These are phyloP conservation scores for Polymyxa betae DNA, from an alignment of 208 protist genomes.

Conservation along the genomic window DNA sequence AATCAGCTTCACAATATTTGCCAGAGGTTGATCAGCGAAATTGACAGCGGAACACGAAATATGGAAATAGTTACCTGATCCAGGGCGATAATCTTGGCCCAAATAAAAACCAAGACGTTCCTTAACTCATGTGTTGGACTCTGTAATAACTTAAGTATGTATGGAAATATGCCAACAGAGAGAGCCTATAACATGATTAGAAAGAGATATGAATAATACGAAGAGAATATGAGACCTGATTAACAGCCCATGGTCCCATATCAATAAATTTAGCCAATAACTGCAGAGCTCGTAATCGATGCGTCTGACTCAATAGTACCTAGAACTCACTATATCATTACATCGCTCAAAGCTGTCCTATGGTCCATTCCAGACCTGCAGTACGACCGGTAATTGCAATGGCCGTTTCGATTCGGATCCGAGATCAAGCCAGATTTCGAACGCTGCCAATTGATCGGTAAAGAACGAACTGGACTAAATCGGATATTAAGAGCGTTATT, in stretches of 20 bases:
- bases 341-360: neutral
- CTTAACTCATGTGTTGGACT: constrained; percentile 63
- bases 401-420: constrained; percentile 81
- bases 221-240: constrained; percentile 67
- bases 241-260: constrained; percentile 90
- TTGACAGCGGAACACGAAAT: neutral
- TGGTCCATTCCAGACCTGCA: constrained; percentile 77
- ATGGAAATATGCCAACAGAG: constrained; percentile 94
- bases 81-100: constrained; percentile 56
- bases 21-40: neutral
- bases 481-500: neutral
- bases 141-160: constrained; percentile 91
- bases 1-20: constrained; percentile 1
- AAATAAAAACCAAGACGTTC: constrained; percentile 54
- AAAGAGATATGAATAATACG: neutral
- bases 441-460: constrained; percentile 94
- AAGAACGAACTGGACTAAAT: constrained; percentile 84
- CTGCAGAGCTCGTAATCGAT: constrained; percentile 90
- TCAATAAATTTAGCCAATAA: constrained; percentile 94
- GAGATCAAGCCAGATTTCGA: constrained; percentile 95
- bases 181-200: constrained; percentile 72
- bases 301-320: constrained; percentile 84
- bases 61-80: neutral
- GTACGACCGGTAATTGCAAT: constrained; percentile 93
- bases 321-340: neutral